These are phyloP conservation scores for Boletus coccyginus DNA, from an alignment of 768 basidiomycete genomes.

Conservation along the genomic window DNA sequence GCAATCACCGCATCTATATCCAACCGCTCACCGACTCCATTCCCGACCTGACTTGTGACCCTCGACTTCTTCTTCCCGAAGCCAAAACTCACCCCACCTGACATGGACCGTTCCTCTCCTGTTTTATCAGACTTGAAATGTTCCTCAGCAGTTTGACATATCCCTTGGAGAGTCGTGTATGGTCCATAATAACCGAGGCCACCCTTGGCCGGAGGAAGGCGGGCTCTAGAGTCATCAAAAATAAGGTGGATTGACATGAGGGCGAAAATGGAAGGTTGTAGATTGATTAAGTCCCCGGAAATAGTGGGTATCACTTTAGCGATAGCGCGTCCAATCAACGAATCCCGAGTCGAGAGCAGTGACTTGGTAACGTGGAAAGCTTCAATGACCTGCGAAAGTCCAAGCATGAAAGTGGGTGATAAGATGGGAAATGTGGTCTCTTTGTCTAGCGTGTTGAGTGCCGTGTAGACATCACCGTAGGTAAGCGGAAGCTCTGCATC, in stretches of 20 bases:
- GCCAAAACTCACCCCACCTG: conserved; percentile 47
- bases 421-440: conserved; percentile 53
- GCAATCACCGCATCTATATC: conserved; percentile 15
- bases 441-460: conserved; percentile 54
- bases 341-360: conserved; percentile 33
- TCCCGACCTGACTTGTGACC: conserved; percentile 26
- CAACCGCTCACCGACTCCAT: conserved; percentile 23
- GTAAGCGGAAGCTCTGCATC: conserved; percentile 65
- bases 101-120: conserved; percentile 38
- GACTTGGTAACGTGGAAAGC: conserved; percentile 48
- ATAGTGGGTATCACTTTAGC: conserved; percentile 43
- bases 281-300: conserved; percentile 47
- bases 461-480: conserved; percentile 59
- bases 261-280: conserved; percentile 59
- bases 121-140: conserved; percentile 37
- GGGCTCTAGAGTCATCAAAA: conserved; percentile 65
- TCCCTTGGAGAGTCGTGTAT: conserved; percentile 56
- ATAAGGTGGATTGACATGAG: conserved; percentile 54
- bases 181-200: conserved; percentile 61
- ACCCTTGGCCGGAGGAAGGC: conserved; percentile 50
- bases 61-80: conserved; percentile 31
- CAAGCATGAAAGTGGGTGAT: conserved; percentile 63
- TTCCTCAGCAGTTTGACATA: conserved; percentile 56
- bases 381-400: conserved; percentile 60
- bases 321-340: conserved; percentile 31